phyloP scores from a whole-genome alignment of 1,139 yeast genomes.

The Pichiaceae sp. region DNA sequence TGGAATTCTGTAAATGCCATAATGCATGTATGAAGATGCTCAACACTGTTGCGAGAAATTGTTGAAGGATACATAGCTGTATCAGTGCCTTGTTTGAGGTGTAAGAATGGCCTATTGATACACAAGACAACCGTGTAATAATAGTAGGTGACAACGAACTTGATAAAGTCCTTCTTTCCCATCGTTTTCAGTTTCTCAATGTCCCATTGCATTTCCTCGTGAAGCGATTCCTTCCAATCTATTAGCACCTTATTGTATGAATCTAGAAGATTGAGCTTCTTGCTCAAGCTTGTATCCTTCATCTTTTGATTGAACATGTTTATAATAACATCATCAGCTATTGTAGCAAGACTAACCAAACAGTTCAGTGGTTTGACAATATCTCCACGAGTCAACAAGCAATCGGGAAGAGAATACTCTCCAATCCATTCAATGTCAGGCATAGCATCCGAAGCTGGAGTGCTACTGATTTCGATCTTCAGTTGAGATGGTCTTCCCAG shows the following conservation, averaged over 20 bases:
- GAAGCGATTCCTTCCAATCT: constrained; percentile 1
- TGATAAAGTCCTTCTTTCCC: constrained; percentile 15
- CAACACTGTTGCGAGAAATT: too few relatives aligned
- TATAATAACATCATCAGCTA: too few relatives aligned
- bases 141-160: constrained; percentile 46
- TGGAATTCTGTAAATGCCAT: too few relatives aligned
- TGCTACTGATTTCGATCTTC: constrained; percentile 49
- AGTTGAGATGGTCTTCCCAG: constrained; percentile 52
- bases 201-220: not conserved
- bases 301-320: too few relatives aligned
- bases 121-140: constrained; percentile 50
- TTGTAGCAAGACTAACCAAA: constrained; percentile 9
- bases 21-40: too few relatives aligned
- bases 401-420: constrained; percentile 37
- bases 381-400: too few relatives aligned
- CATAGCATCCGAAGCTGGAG: constrained; percentile 26
- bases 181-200: not conserved
- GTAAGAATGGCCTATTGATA: constrained; percentile 50
- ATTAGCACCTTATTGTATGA: too few relatives aligned
- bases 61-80: too few relatives aligned
- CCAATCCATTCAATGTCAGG: constrained; percentile 52
- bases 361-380: constrained; percentile 24
- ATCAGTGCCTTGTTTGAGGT: too few relatives aligned
- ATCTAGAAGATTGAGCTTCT: too few relatives aligned
- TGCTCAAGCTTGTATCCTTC: too few relatives aligned